Percentiles rank a stretch among this genome's conserved stretches.
These are phyloP conservation scores for Pisolithus tinctorius DNA, from an alignment of 768 basidiomycete genomes.

Conservation along the genomic window DNA sequence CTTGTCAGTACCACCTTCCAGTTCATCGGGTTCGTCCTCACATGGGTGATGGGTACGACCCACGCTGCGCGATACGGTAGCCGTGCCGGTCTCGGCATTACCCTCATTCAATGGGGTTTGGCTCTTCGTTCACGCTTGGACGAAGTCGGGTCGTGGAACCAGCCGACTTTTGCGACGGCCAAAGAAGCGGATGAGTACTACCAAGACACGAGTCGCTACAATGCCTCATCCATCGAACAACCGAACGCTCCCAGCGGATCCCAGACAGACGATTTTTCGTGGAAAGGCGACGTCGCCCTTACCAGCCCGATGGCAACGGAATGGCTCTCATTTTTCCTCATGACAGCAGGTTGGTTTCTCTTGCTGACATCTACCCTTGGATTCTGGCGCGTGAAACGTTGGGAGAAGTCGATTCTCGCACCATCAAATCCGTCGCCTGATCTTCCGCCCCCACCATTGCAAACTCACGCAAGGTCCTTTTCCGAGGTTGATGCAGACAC, in stretches of 20 bases:
- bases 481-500: slow-evolving; percentile 15
- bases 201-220: slow-evolving; percentile 18
- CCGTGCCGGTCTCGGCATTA: slow-evolving; percentile 91
- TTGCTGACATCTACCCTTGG: slow-evolving; percentile 86
- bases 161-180: slow-evolving; percentile 38
- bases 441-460: slow-evolving; percentile 29
- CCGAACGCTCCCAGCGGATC: slow-evolving; percentile 6
- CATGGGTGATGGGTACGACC: slow-evolving; percentile 88
- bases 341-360: slow-evolving; percentile 88
- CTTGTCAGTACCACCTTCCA: slow-evolving; percentile 96
- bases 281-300: slow-evolving; percentile 35
- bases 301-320: slow-evolving; percentile 74
- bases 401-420: slow-evolving; percentile 71
- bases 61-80: slow-evolving; percentile 92
- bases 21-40: slow-evolving; percentile 88
- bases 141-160: slow-evolving; percentile 27
- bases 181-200: slow-evolving; percentile 43
- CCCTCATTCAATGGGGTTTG: slow-evolving; percentile 93
- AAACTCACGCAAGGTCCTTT: background rate
- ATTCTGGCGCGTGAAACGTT: slow-evolving; percentile 86
- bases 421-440: slow-evolving; percentile 33
- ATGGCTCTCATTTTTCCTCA: slow-evolving; percentile 92
- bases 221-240: slow-evolving; percentile 17
- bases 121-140: slow-evolving; percentile 57
- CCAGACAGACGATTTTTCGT: slow-evolving; percentile 8